Evolutionary conservation across 148 eudicot genomes (phyloP).

Genomic region (Polygonum maritimum): DNA sequence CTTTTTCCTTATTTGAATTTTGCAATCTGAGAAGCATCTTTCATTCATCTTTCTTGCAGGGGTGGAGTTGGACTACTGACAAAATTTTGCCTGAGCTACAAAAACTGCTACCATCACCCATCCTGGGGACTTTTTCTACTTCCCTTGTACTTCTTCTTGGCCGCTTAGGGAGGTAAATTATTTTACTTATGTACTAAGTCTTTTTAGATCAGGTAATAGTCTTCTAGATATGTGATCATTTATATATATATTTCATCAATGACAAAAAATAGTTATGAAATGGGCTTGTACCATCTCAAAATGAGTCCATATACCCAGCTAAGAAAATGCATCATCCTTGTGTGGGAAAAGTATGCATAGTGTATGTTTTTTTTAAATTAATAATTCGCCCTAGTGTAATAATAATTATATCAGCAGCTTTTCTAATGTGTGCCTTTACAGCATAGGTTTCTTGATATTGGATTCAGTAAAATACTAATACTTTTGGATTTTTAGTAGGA

Average conservation of each 20-base stretch:
- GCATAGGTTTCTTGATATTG: too few species aligned
- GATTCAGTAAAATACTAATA: too few species aligned
- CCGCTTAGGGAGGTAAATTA: slow-evolving; percentile 58
- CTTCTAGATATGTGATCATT: not conserved
- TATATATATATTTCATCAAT: not conserved
- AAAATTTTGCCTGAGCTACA: slow-evolving; percentile 35
- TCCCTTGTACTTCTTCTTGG: slow-evolving; percentile 45
- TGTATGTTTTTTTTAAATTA: too few species aligned
- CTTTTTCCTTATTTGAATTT: not conserved
- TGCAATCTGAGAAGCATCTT: not conserved
- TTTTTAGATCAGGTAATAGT: not conserved
- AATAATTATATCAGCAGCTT: too few species aligned
- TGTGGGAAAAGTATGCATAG: too few species aligned
- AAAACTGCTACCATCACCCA: slow-evolving; percentile 32
- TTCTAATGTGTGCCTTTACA: too few species aligned
- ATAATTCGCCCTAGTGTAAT: too few species aligned
- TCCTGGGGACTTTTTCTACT: slow-evolving; percentile 20
- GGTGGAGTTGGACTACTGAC: slow-evolving; percentile 54
- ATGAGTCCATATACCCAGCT: not conserved
- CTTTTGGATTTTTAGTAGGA: too few species aligned
- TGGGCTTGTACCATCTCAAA: not conserved
- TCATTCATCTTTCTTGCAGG: slow-evolving; percentile 30
- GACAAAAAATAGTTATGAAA: not conserved
- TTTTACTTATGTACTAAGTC: not conserved
- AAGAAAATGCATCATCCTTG: not conserved